A percentile compares a stretch with the other conserved stretches of the same genome.
Conservation (phyloP, 202 grass and related monocot species). For the Brachypodium distachyon region DNA sequence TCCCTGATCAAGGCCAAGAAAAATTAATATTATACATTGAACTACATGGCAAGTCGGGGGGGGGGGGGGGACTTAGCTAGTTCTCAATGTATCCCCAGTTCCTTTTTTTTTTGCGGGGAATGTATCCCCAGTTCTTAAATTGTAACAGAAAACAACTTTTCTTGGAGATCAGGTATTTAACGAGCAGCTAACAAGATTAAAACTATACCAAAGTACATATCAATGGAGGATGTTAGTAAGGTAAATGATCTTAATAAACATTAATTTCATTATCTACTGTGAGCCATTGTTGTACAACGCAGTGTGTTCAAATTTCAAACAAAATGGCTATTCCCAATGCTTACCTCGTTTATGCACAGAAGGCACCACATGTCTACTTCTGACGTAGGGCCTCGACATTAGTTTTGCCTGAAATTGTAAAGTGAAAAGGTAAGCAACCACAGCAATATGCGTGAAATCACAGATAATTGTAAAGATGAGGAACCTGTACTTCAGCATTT, state of each 20-base stretch:
- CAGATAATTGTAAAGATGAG: not conserved
- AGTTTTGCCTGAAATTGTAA: slow-evolving; percentile 22
- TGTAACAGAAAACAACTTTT: not conserved
- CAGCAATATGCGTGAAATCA: not conserved
- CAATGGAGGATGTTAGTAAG: not conserved
- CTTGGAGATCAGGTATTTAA: not conserved
- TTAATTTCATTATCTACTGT: not conserved
- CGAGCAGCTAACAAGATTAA: not conserved
- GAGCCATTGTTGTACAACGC: not conserved
- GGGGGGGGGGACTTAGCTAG: too few species aligned
- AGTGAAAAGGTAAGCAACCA: too few species aligned
- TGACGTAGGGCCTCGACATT: slow-evolving; percentile 6
- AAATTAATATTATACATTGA: too few species aligned
- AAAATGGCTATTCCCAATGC: not conserved
- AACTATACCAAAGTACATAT: not conserved
- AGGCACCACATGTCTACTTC: slow-evolving; percentile 12
- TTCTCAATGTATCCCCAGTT: not conserved
- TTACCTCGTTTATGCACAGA: slow-evolving; percentile 15
- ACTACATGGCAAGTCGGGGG: too few species aligned
- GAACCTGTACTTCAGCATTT: not conserved
- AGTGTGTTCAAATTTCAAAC: not conserved
- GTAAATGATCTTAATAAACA: not conserved
- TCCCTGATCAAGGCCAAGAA: too few species aligned
- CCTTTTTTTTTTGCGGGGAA: too few species aligned
- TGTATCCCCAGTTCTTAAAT: not conserved